Base-by-base conservation (phyloP, 2,329 filamentous ascomycete species). In the Akanthomyces lecanii region DNA sequence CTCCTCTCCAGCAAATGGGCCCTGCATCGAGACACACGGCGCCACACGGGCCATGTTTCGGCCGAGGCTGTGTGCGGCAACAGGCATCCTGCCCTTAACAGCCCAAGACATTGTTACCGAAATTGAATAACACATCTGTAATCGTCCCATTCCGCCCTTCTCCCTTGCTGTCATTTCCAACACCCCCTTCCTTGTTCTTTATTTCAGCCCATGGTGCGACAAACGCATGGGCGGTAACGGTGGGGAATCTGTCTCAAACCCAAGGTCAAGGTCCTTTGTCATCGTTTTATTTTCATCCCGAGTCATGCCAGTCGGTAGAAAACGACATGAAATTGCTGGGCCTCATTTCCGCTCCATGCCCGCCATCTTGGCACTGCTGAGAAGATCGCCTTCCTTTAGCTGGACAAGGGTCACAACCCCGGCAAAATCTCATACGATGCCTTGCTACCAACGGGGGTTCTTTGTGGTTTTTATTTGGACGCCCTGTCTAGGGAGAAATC, bases 171-270 rank as follows among this genome's bases (percentile, higher is more conserved):
- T 53, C 48, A 61, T 61, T 50, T 61, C 48, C n/a, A 38, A 7
- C 16, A 30, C 38, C 21, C 44, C 23, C 48, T 47, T n/a, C 33
- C 47, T 44, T 44, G 30, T 11, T 36, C 44, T 14, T 33, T 18
- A 23, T 52, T 60, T n/a, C 36, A 10, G 33, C 23, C n/a, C 57
- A 36, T 61, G 48, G 58, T 61, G 58, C 38, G 58, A 53, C 48
- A 53, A 61, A 36, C 58, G 58, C 47, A 53, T 53, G 36, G 48
- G 48, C 40, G 18, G 58, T n/a, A 52, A 61, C 58, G 38, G 58
- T 61, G 58, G 58, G 38, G 58, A 60, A 53, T 33, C 16, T 61
- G 44, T 61, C 58, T 61, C 56, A 60, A 45, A 60, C 21, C 8
- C 45, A 42, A 51, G 21, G 45, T 51, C 58, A 52, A 61, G 23